phyloP scores from a whole-genome alignment of 177 flowering plant genomes.

The Tripterygium wilfordii region DNA sequence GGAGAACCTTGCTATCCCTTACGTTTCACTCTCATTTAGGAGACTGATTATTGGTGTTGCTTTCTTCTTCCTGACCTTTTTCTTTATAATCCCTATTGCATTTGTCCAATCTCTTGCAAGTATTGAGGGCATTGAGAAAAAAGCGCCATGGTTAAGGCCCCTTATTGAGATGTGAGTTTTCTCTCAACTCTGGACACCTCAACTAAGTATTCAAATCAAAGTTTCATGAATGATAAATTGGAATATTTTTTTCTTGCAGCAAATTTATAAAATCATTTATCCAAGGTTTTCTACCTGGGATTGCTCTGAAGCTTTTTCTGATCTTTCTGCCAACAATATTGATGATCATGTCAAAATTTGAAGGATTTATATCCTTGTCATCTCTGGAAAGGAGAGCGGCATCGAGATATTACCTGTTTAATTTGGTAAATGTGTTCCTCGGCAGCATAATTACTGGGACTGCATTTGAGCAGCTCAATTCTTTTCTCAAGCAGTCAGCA shows the following conservation, averaged over 20 bases:
- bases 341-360: slow-evolving; percentile 80
- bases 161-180: slow-evolving; percentile 43
- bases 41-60: slow-evolving; percentile 52
- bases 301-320: slow-evolving; percentile 66
- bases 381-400: slow-evolving; percentile 66
- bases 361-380: slow-evolving; percentile 53
- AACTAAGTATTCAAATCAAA: not conserved
- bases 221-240: not conserved
- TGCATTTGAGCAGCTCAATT: slow-evolving; percentile 56
- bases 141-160: slow-evolving; percentile 34
- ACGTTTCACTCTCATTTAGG: slow-evolving; percentile 45
- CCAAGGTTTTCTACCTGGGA: slow-evolving; percentile 66
- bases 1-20: slow-evolving; percentile 61
- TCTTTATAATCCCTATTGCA: slow-evolving; percentile 68
- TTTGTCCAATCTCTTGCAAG: slow-evolving; percentile 59
- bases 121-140: slow-evolving; percentile 57
- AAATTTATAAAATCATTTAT: slow-evolving; percentile 49
- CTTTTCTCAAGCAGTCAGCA: slow-evolving; percentile 44
- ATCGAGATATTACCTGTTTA: slow-evolving; percentile 57
- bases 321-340: slow-evolving; percentile 57
- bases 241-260: slow-evolving; percentile 26
- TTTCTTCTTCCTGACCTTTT: slow-evolving; percentile 67
- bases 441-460: slow-evolving; percentile 56
- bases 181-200: not conserved
- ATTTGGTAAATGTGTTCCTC: slow-evolving; percentile 62